Base-by-base conservation (phyloP, 2,329 filamentous ascomycete genomes). In the Aspergillus brunneoviolaceus region DNA sequence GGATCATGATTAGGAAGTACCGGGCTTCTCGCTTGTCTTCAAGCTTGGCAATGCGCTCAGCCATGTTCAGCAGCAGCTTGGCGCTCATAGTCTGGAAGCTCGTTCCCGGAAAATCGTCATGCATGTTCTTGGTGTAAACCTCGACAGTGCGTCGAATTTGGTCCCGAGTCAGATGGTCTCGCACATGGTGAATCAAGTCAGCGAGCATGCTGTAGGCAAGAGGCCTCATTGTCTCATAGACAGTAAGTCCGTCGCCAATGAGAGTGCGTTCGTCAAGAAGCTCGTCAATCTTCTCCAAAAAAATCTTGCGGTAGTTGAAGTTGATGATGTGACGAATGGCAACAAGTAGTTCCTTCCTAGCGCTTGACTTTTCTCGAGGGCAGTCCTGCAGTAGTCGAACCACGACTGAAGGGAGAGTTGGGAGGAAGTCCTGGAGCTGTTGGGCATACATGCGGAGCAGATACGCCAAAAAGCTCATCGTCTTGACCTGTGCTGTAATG, bases 1-100 rank as follows among this genome's bases (percentile, higher is more conserved):
- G 80, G 49, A 99, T 98, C 87, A 96, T 95, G 71, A 99, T 92
- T 62, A 99, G 80, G 74, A 96, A 96, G 74, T 98, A 93, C 5
- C 96, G 88, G 25, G 95, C 95, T 74, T 99, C 94, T 49, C 89
- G 87, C 79, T 98, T 99, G 73, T 96, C 91, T 21, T 90, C 89
- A 68, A 99, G 85, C 75, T 94, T 96, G 1, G 93, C 91, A 71
- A 99, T 99, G 74, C 92, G 96, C 70, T 99, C 96, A 0, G 94
- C 95, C 92, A 99, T 96, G 74, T 99, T 99, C 12, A 99, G 82
- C 0, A 99, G 81, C 2, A 99, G 82, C 76, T 98, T 99, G 0
- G 95, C 96, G 69, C 95, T 98, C 95, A 99, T 99, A 0, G 95
- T 99, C 76, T 99, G 96, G 72, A 99, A 99, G 76, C 94, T 99